Percentiles rank a stretch among this genome's conserved stretches.
Conservation (phyloP, 2,329 filamentous ascomycete genomes). For the Lasiodiplodia citricola region DNA sequence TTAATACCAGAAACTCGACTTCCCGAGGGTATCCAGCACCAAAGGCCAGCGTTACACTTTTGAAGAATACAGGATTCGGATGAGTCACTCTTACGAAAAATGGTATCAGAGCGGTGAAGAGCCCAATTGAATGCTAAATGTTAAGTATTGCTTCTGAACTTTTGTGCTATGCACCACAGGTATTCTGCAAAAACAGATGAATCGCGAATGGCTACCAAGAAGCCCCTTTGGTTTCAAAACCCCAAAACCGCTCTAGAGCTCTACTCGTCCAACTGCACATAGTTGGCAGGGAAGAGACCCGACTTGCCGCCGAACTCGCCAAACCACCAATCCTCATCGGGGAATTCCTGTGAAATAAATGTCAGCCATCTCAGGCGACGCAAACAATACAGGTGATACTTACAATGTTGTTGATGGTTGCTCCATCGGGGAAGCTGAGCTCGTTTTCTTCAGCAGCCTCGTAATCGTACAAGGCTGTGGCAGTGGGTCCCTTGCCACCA, state of each 20-base stretch:
- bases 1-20: too few relatives aligned
- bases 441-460: constrained; percentile 95
- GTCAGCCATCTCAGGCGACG: not conserved
- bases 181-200: constrained; percentile 10
- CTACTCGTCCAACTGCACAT: constrained; percentile 55
- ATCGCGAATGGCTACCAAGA: not conserved
- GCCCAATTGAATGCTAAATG: not conserved
- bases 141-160: constrained; percentile 1
- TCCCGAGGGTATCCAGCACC: too few relatives aligned
- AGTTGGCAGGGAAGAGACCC: constrained; percentile 75
- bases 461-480: constrained; percentile 91
- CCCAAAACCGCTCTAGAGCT: not conserved
- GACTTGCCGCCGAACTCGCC: constrained; percentile 79
- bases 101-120: not conserved
- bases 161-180: constrained; percentile 16
- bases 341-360: constrained; percentile 71
- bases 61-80: too few relatives aligned
- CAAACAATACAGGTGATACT: constrained; percentile 43
- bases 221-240: not conserved
- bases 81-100: too few relatives aligned
- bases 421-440: constrained; percentile 85
- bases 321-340: constrained; percentile 99
- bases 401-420: constrained; percentile 78
- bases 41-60: too few relatives aligned
- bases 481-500: constrained; percentile 62